Evolutionary conservation across 2,329 filamentous ascomycete genomes (phyloP), one percentile per base, ranked within the genome.

Genomic region (Arthrobotrys musiformis): DNA sequence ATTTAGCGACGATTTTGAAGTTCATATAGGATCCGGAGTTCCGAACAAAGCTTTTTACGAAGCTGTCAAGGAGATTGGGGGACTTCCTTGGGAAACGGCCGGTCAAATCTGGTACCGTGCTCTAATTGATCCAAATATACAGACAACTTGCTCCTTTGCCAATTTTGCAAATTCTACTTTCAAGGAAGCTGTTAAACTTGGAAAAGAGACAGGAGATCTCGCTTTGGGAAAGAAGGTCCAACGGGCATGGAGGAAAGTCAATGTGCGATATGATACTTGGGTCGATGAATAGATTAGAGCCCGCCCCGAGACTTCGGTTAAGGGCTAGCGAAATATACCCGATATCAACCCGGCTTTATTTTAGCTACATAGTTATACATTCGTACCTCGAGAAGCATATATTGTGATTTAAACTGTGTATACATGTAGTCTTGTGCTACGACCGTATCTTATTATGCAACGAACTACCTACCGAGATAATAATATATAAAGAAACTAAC

Each of bases 41-140:
- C 46, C 48, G 26, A 52, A 52, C 17, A 52, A 52, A 30, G 48
- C 48, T 5, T 52, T 52, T 30, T 52, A 52, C 11, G 48, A 52
- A 17, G 48, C 48, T 2, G 48, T 19, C 15, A 52, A 28, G 19
- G 48, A 28, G 15, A 33, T 52, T 4, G 48, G 48, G 9, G 48
- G 48, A 4, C 22, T 52, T 7, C 17, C 48, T 30, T 52, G 48
- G 48, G 48, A 52, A 26, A 52, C 17, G 17, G 48, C 48, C 7
- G 48, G 48, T 8, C 48, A 52, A 30, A 30, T 52, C 2, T 52
- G 26, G 48, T 52, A 52, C n/a, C 48, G 48, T n/a, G 48, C 48
- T 15, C 1, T 52, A 15, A 30, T 9, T n/a, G 24, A 30, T 5
- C 7, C 48, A 13, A 4, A 24, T 1, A n/a, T 52, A 5, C 8